Conservation (phyloP, 192 early-diverging fungal species). For the Phlyctochytrium planicorne region DNA sequence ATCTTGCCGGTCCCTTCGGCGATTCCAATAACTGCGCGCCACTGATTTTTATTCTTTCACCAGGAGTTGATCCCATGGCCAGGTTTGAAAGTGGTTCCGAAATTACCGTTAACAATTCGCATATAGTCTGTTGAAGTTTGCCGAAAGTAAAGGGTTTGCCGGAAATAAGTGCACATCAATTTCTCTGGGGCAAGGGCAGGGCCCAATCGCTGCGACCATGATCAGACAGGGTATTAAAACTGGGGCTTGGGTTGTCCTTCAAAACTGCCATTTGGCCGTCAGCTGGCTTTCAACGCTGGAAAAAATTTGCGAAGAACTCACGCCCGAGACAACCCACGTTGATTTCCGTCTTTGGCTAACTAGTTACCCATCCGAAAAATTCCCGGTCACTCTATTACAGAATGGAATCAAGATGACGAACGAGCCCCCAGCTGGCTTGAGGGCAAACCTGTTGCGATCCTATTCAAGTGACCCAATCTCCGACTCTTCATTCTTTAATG, state of each 20-base stretch:
- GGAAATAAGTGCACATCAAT: constrained; percentile 46
- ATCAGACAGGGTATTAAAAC: constrained; percentile 49
- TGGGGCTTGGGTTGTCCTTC: constrained; percentile 59
- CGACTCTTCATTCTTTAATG: constrained; percentile 54
- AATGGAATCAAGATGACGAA: constrained; percentile 68
- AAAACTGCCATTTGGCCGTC: constrained; percentile 65
- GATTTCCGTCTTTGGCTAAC: constrained; percentile 63
- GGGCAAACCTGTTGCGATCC: constrained; percentile 52
- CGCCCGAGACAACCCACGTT: constrained; percentile 50
- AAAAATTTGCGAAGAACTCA: constrained; percentile 64
- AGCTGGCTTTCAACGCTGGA: constrained; percentile 58
- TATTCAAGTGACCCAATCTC: constrained; percentile 59
- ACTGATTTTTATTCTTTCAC: constrained; percentile 61
- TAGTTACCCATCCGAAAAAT: constrained; percentile 59
- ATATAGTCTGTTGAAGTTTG: constrained; percentile 55
- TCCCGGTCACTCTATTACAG: constrained; percentile 60
- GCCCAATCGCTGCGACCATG: constrained; percentile 58
- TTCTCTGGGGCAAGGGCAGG: constrained; percentile 61
- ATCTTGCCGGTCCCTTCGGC: constrained; percentile 48
- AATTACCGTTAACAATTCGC: neutral
- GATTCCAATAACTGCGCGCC: constrained; percentile 57
- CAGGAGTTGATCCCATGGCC: constrained; percentile 61
- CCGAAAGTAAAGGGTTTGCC: constrained; percentile 50
- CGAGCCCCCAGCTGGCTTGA: constrained; percentile 57
- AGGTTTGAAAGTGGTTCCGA: constrained; percentile 36